phyloP scores from a whole-genome alignment of 2,329 filamentous ascomycete genomes.

The Fusarium hainanense region DNA sequence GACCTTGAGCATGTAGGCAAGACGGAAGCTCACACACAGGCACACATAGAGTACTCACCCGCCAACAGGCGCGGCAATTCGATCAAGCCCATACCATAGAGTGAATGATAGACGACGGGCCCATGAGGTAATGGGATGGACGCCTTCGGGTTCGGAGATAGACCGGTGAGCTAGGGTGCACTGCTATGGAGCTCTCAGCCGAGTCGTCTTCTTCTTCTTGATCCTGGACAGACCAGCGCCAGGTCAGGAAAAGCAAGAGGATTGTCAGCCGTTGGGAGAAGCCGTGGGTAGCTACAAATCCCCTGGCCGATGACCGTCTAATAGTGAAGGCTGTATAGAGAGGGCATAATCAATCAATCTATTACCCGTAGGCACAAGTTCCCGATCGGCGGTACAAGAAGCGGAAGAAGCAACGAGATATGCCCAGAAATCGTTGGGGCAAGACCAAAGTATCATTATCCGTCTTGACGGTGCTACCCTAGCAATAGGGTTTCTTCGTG shows the following conservation, averaged over 20 bases:
- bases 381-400: conserved; percentile 31
- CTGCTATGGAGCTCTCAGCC: conserved; percentile 42
- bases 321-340: conserved; percentile 34
- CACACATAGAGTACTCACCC: conserved; percentile 10
- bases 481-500: conserved; percentile 26
- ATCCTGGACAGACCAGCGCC: conserved; percentile 40
- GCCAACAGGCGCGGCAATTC: conserved; percentile 35
- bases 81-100: conserved; percentile 4
- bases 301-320: conserved; percentile 34
- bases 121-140: conserved; percentile 22
- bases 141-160: conserved; percentile 33
- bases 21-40: conserved; percentile 24
- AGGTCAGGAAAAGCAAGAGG: conserved; percentile 40
- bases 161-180: conserved; percentile 40
- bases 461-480: conserved; percentile 14
- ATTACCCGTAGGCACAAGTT: conserved; percentile 18
- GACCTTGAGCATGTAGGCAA: conserved; percentile 27
- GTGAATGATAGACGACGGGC: conserved; percentile 8
- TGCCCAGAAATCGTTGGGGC: conserved; percentile 10
- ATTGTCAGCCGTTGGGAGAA: conserved; percentile 40
- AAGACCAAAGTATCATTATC: conserved; percentile 28
- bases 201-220: conserved; percentile 36
- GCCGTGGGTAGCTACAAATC: conserved; percentile 22
- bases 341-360: conserved; percentile 13
- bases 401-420: conserved; percentile 35